These are phyloP conservation scores for Hypoxylon sp. DNA, from an alignment of 2,329 filamentous ascomycete species.

Conservation along the genomic window DNA sequence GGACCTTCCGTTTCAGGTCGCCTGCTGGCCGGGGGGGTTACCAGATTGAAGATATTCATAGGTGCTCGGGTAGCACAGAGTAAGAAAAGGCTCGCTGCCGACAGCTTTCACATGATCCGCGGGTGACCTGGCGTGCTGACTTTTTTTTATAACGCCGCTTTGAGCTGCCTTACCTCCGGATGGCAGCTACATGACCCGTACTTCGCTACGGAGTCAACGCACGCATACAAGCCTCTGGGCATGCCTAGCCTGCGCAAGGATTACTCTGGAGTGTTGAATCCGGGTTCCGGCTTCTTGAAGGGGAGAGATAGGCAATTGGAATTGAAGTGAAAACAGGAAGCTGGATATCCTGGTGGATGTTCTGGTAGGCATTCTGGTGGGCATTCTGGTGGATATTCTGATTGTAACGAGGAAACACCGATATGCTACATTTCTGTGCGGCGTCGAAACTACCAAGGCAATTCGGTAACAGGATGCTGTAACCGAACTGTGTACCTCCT, in stretches of 20 bases:
- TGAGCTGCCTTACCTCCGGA: constrained; percentile 2
- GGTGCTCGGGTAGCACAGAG: too few species aligned
- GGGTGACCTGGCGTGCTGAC: not conserved
- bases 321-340: not conserved
- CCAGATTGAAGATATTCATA: constrained; percentile 18
- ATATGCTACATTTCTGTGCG: constrained; percentile 11
- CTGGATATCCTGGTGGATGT: too few species aligned
- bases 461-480: constrained; percentile 10
- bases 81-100: constrained; percentile 4
- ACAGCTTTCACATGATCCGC: constrained; percentile 28
- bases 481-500: too few species aligned
- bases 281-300: constrained; percentile 17
- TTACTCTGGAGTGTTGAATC: constrained; percentile 3
- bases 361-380: too few species aligned
- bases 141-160: constrained; percentile 2
- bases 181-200: not conserved
- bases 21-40: constrained; percentile 5
- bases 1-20: constrained; percentile 31
- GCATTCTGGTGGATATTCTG: constrained; percentile 7
- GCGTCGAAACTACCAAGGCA: constrained; percentile 9
- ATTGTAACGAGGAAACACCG: constrained; percentile 5
- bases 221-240: too few species aligned
- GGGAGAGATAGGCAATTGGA: constrained; percentile 8
- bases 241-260: not conserved
- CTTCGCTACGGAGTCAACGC: not conserved